Evolutionary conservation across 352 stramenopile genomes (phyloP), one percentile per base, ranked within the genome.

Genomic region (Paralagenidium karlingii): DNA sequence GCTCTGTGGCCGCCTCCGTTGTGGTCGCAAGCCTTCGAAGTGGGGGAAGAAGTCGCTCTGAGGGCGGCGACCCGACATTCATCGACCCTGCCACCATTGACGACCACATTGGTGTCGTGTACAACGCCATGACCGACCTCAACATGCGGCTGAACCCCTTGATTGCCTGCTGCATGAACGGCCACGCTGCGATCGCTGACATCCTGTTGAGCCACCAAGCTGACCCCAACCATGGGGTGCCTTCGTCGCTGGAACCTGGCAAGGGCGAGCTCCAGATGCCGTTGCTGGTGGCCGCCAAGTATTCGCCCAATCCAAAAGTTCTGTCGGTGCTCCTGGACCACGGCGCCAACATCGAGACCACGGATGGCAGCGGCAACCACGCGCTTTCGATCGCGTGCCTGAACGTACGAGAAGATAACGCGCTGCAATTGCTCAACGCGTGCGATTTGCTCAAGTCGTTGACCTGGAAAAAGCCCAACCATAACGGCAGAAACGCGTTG

Each of bases 121-220:
- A 88, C 53, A 88, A 88, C 49, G 58, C 68, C 2, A 43, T 45
- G 6, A 57, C 58, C 15, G 75, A 88, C 31, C 26, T 73, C 1
- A 88, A 85, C 42, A 51, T 75, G 10, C 55, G 67, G 3, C 22
- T 68, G 22, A 79, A 51, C 20, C 75, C 75, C 8, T 43, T 88
- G 2, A 40, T 88, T 0, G 71, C 67, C 15, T 68, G 70, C 19
- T 71, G 64, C 22, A 83, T 82, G 61, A 88, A 88, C 43, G 75
- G 75, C 16, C 75, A 88, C 31, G 42, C 53, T 9, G 60, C 63
- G 8, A 67, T 81, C 47, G 59, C 59, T n/a, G 41, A 38, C 19
- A 45, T 74, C 6, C 48, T 88, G 10, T 36, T 88, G 8, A 34
- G 63, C 13, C 38, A 64, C 43, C 62, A 62, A 0, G 34, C 20